Conservation (phyloP, 768 basidiomycete genomes). For the Leccinum aurantiacum region DNA sequence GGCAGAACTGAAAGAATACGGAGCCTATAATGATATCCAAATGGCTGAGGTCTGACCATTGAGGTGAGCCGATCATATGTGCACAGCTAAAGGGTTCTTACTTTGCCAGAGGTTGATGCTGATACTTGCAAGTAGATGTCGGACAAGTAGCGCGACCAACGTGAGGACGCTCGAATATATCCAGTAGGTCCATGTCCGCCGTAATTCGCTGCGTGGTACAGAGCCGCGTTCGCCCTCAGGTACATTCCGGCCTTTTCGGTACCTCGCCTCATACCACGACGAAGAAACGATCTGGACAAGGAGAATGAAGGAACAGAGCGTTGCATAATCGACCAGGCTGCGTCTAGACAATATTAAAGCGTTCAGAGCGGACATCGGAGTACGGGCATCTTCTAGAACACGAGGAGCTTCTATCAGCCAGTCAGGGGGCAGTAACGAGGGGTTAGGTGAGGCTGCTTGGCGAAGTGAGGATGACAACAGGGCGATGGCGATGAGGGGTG, state of each 20-base stretch:
- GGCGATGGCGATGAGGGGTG: constrained; percentile 74
- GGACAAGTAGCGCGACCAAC: constrained; percentile 47
- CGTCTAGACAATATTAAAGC: constrained; percentile 69
- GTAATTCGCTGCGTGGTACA: constrained; percentile 71
- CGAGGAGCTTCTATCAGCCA: constrained; percentile 83
- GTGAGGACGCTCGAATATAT: constrained; percentile 61
- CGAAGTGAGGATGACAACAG: constrained; percentile 56
- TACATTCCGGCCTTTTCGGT: constrained; percentile 38
- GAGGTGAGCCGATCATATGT: constrained; percentile 2
- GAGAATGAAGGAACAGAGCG: constrained; percentile 76
- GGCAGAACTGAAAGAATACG: constrained; percentile 85
- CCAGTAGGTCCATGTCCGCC: constrained; percentile 61
- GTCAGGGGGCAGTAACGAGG: constrained; percentile 46
- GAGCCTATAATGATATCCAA: constrained; percentile 74
- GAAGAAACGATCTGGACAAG: constrained; percentile 79
- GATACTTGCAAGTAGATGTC: constrained; percentile 42
- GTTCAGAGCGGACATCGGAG: constrained; percentile 45
- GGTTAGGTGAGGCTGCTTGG: constrained; percentile 31
- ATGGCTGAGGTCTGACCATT: constrained; percentile 63
- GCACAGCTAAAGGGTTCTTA: constrained; percentile 36
- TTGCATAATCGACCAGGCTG: constrained; percentile 75
- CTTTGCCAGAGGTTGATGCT: constrained; percentile 68
- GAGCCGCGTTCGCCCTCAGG: constrained; percentile 72
- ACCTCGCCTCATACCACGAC: constrained; percentile 66
- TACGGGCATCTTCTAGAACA: constrained; percentile 45